Conservation (phyloP, 176 grass and related monocot species). For the Lolium perenne region DNA sequence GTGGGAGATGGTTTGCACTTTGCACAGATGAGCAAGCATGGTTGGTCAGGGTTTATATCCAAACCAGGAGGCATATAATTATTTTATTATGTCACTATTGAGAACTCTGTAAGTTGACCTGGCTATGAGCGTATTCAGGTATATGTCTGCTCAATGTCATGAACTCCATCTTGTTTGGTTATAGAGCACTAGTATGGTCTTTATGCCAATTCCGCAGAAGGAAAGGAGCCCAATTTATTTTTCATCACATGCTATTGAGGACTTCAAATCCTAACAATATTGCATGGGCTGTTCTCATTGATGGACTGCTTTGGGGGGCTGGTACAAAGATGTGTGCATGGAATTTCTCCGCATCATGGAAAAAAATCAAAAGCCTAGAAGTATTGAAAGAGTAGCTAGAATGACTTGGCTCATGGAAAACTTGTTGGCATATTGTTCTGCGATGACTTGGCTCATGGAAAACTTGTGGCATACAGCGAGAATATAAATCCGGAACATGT, state of each 20-base stretch:
- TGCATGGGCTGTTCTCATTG: conserved; percentile 67
- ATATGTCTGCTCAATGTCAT: conserved; percentile 51
- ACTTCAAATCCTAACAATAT: conserved; percentile 61
- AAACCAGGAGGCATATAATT: conserved; percentile 58
- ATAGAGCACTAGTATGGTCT: conserved; percentile 60
- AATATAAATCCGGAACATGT: conserved; percentile 96
- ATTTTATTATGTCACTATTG: conserved; percentile 50
- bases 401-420: conserved; percentile 25
- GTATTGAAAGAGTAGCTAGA: conserved; percentile 41
- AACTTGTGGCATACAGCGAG: conserved; percentile 57
- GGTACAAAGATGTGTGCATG: conserved; percentile 55
- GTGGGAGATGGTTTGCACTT: conserved; percentile 52
- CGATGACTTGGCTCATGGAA: conserved; percentile 23
- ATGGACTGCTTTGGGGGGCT: conserved; percentile 51
- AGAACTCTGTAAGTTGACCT: conserved; percentile 54
- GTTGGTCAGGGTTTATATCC: conserved; percentile 46
- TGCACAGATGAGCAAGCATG: conserved; percentile 52
- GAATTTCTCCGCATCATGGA: conserved; percentile 71
- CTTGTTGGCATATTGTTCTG: conserved; percentile 7
- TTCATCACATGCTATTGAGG: conserved; percentile 51
- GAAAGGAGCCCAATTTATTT: conserved; percentile 56
- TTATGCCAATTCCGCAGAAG: conserved; percentile 61
- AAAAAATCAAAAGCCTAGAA: conserved; percentile 55
- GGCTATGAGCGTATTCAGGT: conserved; percentile 52
- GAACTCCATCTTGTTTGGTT: conserved; percentile 50